Evolutionary conservation across 768 basidiomycete genomes (phyloP), one percentile per base, ranked within the genome.

Genomic region (Russula griseocarnosa): DNA sequence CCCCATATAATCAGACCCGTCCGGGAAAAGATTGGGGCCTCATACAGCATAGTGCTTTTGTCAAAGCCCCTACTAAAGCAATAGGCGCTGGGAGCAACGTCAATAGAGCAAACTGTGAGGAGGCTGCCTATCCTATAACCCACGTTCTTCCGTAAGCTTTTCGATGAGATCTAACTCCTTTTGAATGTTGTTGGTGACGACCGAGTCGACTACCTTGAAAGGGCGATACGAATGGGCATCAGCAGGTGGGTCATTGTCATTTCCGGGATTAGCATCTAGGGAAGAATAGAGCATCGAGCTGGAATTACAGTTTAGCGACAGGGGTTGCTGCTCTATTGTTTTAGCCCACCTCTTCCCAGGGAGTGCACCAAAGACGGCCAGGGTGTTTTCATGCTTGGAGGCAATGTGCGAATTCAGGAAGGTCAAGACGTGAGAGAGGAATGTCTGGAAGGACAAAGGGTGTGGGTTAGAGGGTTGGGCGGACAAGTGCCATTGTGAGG

Each of bases 341-440:
- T 8, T 54, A n/a, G 65, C 71, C 32, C 5, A 91, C 92, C 91
- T 94, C 74, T 86, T 87, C 24, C 84, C 85, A 1, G 91, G 90
- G 53, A 94, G 79, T 5, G 95, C 96, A 9, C 86, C 96, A 72
- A 93, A 96, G 60, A 98, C 90, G 7, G 94, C 91, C 44, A 99
- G 80, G 5, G 90, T 84, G 72, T 99, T 99, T 73, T 96, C 94
- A 76, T 94, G 88, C 67, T 88, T 85, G 66, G 85, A 83, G 1
- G 94, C 94, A 65, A 98, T 82, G 76, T 98, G 94, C 3, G 94
- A 84, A 71, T 99, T 98, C 71, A 96, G 79, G 71, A 98, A 96
- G 34, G 90, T 87, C 62, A 98, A 82, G 30, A 97, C 78, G 70
- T 94, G 90, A 3, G 91, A 85, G 52, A 98, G 79, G 72, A 98